Evolutionary conservation across 176 grass and related monocot species (phyloP).

Genomic region (Saccharum officinarum): DNA sequence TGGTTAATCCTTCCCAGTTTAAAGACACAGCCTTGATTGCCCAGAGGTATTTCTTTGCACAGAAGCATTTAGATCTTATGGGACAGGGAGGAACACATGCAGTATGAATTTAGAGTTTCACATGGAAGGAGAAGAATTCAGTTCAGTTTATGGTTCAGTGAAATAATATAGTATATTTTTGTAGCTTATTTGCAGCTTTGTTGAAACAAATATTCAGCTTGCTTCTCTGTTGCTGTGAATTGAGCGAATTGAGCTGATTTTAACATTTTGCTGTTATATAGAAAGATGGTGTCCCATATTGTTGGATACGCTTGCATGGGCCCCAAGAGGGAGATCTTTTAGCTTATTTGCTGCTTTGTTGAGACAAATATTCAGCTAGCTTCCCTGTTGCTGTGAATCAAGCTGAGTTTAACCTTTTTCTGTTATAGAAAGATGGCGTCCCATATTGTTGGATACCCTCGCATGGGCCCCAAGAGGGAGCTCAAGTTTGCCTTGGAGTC

Average conservation of each 20-base stretch:
- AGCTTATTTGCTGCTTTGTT: background rate
- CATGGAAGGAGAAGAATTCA: background rate
- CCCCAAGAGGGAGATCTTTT: slow-evolving; percentile 72
- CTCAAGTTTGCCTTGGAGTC: slow-evolving; percentile 97
- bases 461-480: slow-evolving; percentile 99
- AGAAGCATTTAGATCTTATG: slow-evolving; percentile 11
- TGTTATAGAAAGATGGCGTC: slow-evolving; percentile 72
- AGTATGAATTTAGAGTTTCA: background rate
- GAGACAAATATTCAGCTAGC: background rate
- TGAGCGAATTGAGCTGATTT: slow-evolving; percentile 11
- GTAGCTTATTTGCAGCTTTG: background rate
- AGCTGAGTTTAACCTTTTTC: background rate
- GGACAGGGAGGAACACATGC: background rate
- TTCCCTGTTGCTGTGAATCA: slow-evolving; percentile 12
- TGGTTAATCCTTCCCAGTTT: slow-evolving; percentile 15
- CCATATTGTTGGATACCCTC: slow-evolving; percentile 95
- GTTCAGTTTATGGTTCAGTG: background rate
- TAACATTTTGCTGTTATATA: background rate
- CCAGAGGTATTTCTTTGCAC: slow-evolving; percentile 42
- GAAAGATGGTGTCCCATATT: slow-evolving; percentile 92
- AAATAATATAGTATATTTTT: background rate
- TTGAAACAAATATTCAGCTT: background rate
- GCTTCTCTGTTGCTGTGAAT: background rate
- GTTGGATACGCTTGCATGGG: slow-evolving; percentile 99
- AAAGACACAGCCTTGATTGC: slow-evolving; percentile 8